These are phyloP conservation scores for Aspergillus neotritici DNA, from an alignment of 2,329 filamentous ascomycete genomes.

Conservation along the genomic window DNA sequence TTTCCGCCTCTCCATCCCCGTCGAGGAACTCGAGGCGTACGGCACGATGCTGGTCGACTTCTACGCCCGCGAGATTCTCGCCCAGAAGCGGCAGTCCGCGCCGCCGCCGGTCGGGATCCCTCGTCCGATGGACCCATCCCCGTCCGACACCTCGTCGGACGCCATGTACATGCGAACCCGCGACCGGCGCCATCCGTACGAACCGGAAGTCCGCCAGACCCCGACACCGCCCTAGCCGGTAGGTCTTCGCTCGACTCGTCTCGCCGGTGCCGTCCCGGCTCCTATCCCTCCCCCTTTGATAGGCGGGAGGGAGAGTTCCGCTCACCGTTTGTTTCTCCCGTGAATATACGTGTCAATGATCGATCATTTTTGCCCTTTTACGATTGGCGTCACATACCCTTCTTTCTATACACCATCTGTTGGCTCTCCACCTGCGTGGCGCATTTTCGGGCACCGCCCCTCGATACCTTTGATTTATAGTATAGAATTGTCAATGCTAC, in stretches of 20 bases:
- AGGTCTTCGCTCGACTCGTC: not conserved
- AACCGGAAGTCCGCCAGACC: conserved; percentile 26
- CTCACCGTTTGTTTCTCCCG: conserved; percentile 2
- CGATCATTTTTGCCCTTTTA: conserved; percentile 1
- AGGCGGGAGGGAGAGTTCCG: not conserved
- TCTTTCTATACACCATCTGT: not conserved
- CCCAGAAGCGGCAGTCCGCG: conserved; percentile 47
- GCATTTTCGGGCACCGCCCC: not conserved
- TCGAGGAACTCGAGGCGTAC: conserved; percentile 94
- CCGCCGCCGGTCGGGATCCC: conserved; percentile 16
- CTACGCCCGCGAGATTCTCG: conserved; percentile 83
- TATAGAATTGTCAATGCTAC: conserved; percentile 10
- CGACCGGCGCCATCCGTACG: conserved; percentile 20
- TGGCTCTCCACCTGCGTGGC: not conserved
- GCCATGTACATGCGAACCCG: conserved; percentile 31
- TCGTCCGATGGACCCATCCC: conserved; percentile 13
- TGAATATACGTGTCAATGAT: conserved; percentile 2
- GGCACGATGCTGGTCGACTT: conserved; percentile 98
- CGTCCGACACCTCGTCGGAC: conserved; percentile 20
- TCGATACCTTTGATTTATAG: not conserved
- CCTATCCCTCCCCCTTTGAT: not conserved
- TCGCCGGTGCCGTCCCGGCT: conserved; percentile 3
- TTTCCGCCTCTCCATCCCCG: conserved; percentile 84
- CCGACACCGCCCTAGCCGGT: conserved; percentile 29
- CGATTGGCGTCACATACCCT: conserved; percentile 18